A percentile compares a stretch with the other conserved stretches of the same genome.
These are phyloP conservation scores for Phytopythium chamaehyphon DNA, from an alignment of 352 stramenopile species.

Conservation along the genomic window DNA sequence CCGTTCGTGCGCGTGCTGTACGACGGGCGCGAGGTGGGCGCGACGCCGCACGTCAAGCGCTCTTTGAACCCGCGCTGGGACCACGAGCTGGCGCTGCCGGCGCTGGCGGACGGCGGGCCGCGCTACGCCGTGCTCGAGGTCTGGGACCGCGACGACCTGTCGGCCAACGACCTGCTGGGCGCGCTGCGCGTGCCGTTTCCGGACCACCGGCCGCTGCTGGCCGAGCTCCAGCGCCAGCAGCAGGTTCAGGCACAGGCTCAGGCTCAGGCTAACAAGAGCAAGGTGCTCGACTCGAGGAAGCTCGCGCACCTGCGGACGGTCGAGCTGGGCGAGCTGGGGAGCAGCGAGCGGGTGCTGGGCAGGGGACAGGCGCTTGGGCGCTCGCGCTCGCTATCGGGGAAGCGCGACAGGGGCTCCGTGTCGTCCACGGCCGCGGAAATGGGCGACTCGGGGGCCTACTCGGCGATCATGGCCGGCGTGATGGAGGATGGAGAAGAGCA, in stretches of 20 bases:
- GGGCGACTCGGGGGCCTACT: background rate
- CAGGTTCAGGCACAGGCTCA: conserved; percentile 10
- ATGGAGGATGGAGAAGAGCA: background rate
- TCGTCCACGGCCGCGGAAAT: conserved; percentile 9
- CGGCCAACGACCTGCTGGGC: conserved; percentile 60
- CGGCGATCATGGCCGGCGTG: conserved; percentile 10
- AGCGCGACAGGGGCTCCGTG: conserved; percentile 11
- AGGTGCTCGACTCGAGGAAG: conserved; percentile 17
- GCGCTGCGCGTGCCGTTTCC: conserved; percentile 68
- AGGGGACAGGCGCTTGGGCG: conserved; percentile 17
- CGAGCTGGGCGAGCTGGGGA: conserved; percentile 3
- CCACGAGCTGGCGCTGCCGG: conserved; percentile 48
- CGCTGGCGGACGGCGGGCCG: conserved; percentile 39
- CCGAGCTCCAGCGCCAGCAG: conserved; percentile 33
- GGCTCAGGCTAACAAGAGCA: too few relatives aligned
- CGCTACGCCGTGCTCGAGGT: conserved; percentile 77
- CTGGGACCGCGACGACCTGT: conserved; percentile 67
- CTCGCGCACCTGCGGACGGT: conserved; percentile 7
- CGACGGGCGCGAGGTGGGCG: conserved; percentile 67
- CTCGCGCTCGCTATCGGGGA: conserved; percentile 23
- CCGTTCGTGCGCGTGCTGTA: conserved; percentile 75
- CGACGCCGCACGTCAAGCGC: conserved; percentile 65
- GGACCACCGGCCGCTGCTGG: conserved; percentile 50
- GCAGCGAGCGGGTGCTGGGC: background rate
- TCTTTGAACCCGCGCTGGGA: conserved; percentile 77